phyloP scores from a whole-genome alignment of 2,329 filamentous ascomycete genomes.

The Botryotinia calthae region DNA sequence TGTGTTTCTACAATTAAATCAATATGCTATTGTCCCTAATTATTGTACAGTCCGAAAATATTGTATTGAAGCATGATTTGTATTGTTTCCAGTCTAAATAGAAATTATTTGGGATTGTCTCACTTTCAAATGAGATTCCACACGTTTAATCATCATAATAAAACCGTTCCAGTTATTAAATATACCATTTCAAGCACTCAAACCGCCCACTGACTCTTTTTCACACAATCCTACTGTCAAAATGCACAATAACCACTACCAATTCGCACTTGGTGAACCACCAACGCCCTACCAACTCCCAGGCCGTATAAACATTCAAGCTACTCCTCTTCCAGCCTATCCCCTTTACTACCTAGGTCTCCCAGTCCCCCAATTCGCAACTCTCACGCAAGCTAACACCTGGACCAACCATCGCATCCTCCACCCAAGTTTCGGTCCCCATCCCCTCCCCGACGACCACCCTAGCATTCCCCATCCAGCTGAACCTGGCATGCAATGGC shows the following conservation, averaged over 20 bases:
- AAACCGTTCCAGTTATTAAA: background rate
- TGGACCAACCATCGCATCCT: background rate
- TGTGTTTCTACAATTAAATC: fast-evolving
- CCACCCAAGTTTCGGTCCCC: background rate
- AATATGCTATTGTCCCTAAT: background rate
- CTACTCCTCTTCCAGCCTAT: background rate
- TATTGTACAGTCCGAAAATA: too few relatives aligned
- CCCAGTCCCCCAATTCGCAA: background rate
- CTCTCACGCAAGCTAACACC: background rate
- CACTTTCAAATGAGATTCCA: fast-evolving
- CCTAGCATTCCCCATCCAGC: background rate
- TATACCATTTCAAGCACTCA: fast-evolving
- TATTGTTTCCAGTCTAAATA: too few relatives aligned
- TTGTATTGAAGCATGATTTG: background rate
- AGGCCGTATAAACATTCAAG: background rate
- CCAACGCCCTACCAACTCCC: background rate
- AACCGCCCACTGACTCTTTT: fast-evolving
- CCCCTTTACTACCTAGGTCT: background rate
- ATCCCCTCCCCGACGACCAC: background rate
- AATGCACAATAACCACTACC: background rate
- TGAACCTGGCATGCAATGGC: background rate
- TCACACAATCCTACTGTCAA: background rate
- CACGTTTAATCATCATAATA: background rate
- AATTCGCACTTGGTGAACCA: too few relatives aligned
- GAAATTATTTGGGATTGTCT: background rate